Percentiles rank a stretch among this genome's conserved stretches.
These are phyloP conservation scores for Yamadazyma dendronema DNA, from an alignment of 1,139 yeast genomes.

Conservation along the genomic window DNA sequence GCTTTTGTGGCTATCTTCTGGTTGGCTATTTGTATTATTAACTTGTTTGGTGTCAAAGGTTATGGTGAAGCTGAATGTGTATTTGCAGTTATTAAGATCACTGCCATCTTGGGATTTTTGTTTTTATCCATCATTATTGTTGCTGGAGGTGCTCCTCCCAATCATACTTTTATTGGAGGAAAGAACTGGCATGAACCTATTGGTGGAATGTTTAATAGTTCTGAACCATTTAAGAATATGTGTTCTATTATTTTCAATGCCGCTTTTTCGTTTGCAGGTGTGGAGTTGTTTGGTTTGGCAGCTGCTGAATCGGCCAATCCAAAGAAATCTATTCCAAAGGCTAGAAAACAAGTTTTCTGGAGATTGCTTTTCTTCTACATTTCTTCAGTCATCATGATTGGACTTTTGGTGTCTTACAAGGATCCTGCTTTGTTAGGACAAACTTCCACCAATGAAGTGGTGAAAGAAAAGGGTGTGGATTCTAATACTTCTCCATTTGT, in stretches of 20 bases:
- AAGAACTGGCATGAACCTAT: slow-evolving; percentile 30
- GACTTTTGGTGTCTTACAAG: slow-evolving; percentile 31
- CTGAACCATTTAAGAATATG: slow-evolving; percentile 63
- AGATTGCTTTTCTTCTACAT: slow-evolving; percentile 32
- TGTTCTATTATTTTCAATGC: slow-evolving; percentile 82
- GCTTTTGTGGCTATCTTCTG: slow-evolving; percentile 33
- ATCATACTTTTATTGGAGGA: slow-evolving; percentile 36
- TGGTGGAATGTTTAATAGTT: slow-evolving; percentile 29
- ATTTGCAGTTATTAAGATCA: slow-evolving; percentile 29
- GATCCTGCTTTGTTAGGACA: slow-evolving; percentile 19
- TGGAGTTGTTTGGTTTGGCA: slow-evolving; percentile 34
- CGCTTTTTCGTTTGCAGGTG: slow-evolving; percentile 69
- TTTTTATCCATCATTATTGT: slow-evolving; percentile 29
- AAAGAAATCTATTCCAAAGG: slow-evolving; percentile 30
- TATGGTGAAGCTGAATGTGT: slow-evolving; percentile 37
- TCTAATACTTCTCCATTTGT: slow-evolving; percentile 42
- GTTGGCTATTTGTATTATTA: slow-evolving; percentile 26
- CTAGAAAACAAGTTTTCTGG: slow-evolving; percentile 38
- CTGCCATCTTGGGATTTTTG: slow-evolving; percentile 33
- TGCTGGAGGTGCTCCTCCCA: slow-evolving; percentile 33
- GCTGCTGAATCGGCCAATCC: slow-evolving; percentile 37
- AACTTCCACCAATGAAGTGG: slow-evolving; percentile 14
- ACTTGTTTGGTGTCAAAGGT: slow-evolving; percentile 36
- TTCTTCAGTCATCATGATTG: slow-evolving; percentile 28
- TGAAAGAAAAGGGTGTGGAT: slow-evolving; percentile 25